Base-by-base conservation (phyloP, 495 filamentous ascomycete genomes). In the Staphylotrichum longicolle region DNA sequence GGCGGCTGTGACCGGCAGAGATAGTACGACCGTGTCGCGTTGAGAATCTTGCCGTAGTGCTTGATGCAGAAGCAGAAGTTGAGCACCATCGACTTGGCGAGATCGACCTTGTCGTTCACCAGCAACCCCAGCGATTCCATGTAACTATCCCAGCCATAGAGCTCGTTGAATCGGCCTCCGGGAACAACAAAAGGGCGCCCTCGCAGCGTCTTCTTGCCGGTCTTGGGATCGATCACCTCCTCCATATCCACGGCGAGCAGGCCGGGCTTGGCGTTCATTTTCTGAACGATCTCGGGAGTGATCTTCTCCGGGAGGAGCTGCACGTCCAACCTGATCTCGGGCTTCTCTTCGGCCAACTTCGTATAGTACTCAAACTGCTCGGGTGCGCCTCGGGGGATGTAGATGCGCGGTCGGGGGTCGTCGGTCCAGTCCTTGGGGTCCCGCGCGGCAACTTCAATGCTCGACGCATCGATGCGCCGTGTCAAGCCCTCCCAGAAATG, bases 1-100 rank as follows among this genome's bases (percentile, higher is more conserved):
- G 94, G 95, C 2, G 94, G 94, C 75, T 98, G 94, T 0, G 95
- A 94, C 54, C 94, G 87, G 49, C 83, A 87, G 44, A 98, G 85
- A 68, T 98, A 98, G 81, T 98, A 98, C 9, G 91, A 89, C 41
- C 94, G 87, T 37, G 94, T 98, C 20, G 94, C 94, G 74, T 98
- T 98, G 63, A 97, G 85, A 60, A 98, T 93, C 76, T 97, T 98
- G 58, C 91, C 93, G 71, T 98, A 98, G 74, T 98, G 95, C 74
- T 91, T 86, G 75, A 98, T 97, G 77, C 90, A 93, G 77, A 98
- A 98, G 73, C 89, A 93, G 74, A 98, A 98, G 76, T 98, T 93
- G 64, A 84, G 76, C 39, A 98, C 91, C 90, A 98, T 98, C 32
- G 88, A 83, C 75, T 96, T 95, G 58, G 90, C 91, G 44, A 98